Conservation (phyloP, 768 basidiomycete genomes). For the Phylloporus arenicola region DNA sequence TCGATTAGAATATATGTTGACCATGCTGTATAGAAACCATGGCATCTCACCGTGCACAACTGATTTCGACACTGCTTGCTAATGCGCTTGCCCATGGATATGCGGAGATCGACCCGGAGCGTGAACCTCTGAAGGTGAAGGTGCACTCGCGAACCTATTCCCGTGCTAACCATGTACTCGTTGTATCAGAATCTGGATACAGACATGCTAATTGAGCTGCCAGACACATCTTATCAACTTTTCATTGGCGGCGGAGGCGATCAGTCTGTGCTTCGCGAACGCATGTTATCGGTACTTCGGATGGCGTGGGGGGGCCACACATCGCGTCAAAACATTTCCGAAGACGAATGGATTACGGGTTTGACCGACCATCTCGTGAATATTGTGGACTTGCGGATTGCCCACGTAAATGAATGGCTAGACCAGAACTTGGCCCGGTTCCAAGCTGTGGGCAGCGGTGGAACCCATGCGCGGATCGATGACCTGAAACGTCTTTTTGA, state of each 20-base stretch:
- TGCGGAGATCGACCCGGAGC: constrained; percentile 40
- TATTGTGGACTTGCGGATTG: constrained; percentile 39
- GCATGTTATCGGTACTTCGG: constrained; percentile 10
- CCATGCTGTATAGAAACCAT: constrained; percentile 37
- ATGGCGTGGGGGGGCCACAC: constrained; percentile 12
- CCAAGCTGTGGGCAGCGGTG: constrained; percentile 15
- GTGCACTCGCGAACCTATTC: too few species aligned
- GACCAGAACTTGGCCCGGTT: constrained; percentile 45
- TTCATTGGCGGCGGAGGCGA: constrained; percentile 23
- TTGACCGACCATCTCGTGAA: constrained; percentile 36
- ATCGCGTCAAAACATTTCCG: constrained; percentile 16
- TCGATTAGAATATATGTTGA: neutral
- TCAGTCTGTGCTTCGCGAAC: constrained; percentile 16
- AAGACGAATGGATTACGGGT: constrained; percentile 35
- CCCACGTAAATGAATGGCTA: constrained; percentile 50
- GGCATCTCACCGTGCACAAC: constrained; percentile 43
- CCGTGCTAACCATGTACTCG: neutral
- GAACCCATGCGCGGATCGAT: constrained; percentile 39
- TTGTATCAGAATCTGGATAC: constrained; percentile 47
- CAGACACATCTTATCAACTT: constrained; percentile 36
- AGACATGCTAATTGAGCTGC: constrained; percentile 33
- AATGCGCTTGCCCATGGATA: constrained; percentile 46
- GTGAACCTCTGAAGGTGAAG: constrained; percentile 47
- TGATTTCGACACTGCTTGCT: constrained; percentile 38
- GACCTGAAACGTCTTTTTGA: constrained; percentile 42